Percentiles rank a stretch among this genome's conserved stretches.
Conservation (phyloP, 257 asterid genomes). For the Ilex asprella region DNA sequence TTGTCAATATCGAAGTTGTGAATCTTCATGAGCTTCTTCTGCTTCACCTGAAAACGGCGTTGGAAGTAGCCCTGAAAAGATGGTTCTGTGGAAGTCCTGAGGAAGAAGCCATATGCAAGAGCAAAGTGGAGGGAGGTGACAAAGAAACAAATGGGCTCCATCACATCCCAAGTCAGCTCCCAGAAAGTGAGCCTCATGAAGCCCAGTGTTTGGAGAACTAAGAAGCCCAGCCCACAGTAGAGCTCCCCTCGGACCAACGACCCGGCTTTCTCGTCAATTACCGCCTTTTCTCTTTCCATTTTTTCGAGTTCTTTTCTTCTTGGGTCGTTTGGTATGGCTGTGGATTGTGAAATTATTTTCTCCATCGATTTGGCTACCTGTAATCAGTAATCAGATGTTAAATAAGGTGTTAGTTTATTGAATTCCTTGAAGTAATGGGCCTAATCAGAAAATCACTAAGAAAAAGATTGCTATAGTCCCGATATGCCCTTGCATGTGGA, state of each 20-base stretch:
- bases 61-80: slow-evolving; percentile 42
- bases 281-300: slow-evolving; percentile 43
- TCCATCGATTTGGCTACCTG: slow-evolving; percentile 79
- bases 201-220: slow-evolving; percentile 66
- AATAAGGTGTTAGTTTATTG: too few relatives aligned
- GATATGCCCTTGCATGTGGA: too few relatives aligned
- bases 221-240: slow-evolving; percentile 70
- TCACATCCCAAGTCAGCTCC: slow-evolving; percentile 93
- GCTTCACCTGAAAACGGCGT: slow-evolving; percentile 36
- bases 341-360: slow-evolving; percentile 39
- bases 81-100: slow-evolving; percentile 46
- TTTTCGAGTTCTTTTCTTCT: slow-evolving; percentile 49
- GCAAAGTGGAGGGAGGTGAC: slow-evolving; percentile 68
- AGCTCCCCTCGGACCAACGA: slow-evolving; percentile 54
- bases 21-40: slow-evolving; percentile 32
- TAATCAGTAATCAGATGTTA: not conserved
- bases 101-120: slow-evolving; percentile 49
- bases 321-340: slow-evolving; percentile 66
- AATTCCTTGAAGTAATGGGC: too few relatives aligned
- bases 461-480: too few relatives aligned
- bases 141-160: slow-evolving; percentile 98
- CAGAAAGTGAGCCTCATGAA: slow-evolving; percentile 88
- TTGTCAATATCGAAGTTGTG: slow-evolving; percentile 31
- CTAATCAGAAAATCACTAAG: too few relatives aligned
- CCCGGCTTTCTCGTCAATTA: slow-evolving; percentile 55